phyloP scores from a whole-genome alignment of 2,329 filamentous ascomycete species.

The Clarireedia homoeocarpa region DNA sequence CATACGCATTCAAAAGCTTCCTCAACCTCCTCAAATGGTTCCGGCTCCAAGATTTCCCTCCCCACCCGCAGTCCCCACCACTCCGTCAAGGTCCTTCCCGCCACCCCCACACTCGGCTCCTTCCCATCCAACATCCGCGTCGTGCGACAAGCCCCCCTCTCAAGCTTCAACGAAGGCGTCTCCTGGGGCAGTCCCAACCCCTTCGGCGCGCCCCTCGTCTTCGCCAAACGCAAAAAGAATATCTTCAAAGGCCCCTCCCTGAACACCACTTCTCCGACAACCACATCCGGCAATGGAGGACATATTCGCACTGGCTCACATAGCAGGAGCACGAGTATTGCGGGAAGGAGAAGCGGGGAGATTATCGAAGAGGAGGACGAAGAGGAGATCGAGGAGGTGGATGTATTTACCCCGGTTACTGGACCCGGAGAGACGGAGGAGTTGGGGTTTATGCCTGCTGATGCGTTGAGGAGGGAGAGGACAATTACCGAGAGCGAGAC shows the following conservation, averaged over 20 bases:
- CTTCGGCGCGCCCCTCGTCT: conserved; percentile 51
- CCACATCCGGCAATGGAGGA: conserved; percentile 21
- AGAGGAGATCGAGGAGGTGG: conserved; percentile 25
- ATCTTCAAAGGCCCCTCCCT: conserved; percentile 75
- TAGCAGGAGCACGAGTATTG: conserved; percentile 53
- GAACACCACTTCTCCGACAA: conserved; percentile 31
- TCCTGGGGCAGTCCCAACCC: conserved; percentile 41
- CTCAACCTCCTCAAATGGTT: conserved; percentile 77
- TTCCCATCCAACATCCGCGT: conserved; percentile 86
- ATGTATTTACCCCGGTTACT: conserved; percentile 46
- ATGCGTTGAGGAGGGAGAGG: conserved; percentile 1
- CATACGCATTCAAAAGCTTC: conserved; percentile 91
- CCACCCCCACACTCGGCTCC: conserved; percentile 65
- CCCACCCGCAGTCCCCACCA: conserved; percentile 70
- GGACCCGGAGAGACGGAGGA: conserved; percentile 26
- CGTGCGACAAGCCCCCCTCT: conserved; percentile 53
- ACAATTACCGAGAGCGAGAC: neutral
- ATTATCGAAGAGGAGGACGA: conserved; percentile 40
- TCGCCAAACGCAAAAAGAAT: conserved; percentile 73
- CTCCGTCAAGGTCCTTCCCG: conserved; percentile 90
- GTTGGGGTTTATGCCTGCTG: conserved; percentile 18
- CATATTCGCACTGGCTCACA: conserved; percentile 30
- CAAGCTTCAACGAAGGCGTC: conserved; percentile 51
- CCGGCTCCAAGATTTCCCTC: conserved; percentile 60
- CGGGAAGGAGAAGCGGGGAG: conserved; percentile 62